phyloP scores from a whole-genome alignment of 768 basidiomycete species.

The Coprinopsis cinerea region DNA sequence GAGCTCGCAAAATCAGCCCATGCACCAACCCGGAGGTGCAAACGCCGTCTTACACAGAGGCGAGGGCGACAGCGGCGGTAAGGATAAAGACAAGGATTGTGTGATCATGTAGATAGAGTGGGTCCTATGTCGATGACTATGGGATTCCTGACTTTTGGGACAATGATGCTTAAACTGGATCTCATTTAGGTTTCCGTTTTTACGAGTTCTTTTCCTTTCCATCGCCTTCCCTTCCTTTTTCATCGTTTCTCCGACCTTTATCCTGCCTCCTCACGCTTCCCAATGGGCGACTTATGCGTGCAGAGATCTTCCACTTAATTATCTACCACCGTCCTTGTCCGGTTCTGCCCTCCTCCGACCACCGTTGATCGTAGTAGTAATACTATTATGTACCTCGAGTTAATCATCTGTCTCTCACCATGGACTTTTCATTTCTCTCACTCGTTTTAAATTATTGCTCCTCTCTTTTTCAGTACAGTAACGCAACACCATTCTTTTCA shows the following conservation, averaged over 20 bases:
- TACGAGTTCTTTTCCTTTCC: background rate
- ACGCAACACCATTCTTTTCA: no score
- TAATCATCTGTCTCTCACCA: no score
- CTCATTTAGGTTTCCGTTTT: background rate
- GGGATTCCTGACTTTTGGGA: background rate
- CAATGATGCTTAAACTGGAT: background rate
- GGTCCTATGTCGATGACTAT: background rate
- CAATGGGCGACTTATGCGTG: no score
- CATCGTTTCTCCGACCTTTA: background rate
- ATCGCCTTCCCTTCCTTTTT: background rate
- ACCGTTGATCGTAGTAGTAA: no score
- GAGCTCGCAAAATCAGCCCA: conserved; percentile 47
- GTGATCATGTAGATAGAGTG: conserved; percentile 64
- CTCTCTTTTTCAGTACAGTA: no score
- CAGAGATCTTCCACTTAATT: no score
- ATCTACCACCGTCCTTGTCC: no score
- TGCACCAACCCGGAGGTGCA: conserved; percentile 53
- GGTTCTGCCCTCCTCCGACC: no score
- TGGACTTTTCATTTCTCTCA: no score
- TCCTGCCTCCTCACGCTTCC: no score
- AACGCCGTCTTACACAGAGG: conserved; percentile 59
- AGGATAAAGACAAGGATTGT: conserved; percentile 74
- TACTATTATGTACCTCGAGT: no score
- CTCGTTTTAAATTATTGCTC: no score
- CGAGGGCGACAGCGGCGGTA: conserved; percentile 41